Base-by-base conservation (phyloP, 495 filamentous ascomycete genomes). In the Trichoderma reesei region DNA sequence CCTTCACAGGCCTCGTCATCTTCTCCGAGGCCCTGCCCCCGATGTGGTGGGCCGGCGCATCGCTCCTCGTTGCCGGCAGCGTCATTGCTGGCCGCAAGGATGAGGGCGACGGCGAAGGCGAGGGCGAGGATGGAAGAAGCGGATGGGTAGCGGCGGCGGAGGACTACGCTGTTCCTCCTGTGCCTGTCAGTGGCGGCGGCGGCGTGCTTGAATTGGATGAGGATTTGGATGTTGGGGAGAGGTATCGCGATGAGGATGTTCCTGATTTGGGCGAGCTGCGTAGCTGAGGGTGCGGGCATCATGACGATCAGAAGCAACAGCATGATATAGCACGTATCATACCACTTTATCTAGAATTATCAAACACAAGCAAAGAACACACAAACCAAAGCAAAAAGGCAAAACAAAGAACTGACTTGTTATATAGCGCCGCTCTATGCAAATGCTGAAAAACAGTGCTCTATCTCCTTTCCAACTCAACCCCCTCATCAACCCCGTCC, bases 31-130 rank as follows among this genome's bases (percentile, higher is more conserved):
- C 72, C 31, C 66, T 80, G 39, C 70, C 74, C 9, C 86, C 86
- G 41, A 75, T 94, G 59, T 98, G 93, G 93, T 97, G 90, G 88
- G 69, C 90, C 5, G 93, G 93, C 9, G 93, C 93, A 0, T 82
- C 80, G 62, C 75, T 96, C 76, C 83, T 97, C 64, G 90, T 96
- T 0, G 91, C 83, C 3, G 93, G 93, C 13, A 96, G 92, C 77
- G 90, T 97, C 16, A 85, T 97, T 56, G 91, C 97, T 70, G 91
- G 93, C 9, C 80, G 89, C 69, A 83, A 90, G 66, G 90, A 93
- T 60, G 89, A 87, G 73, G 75, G 26, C 18, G 64, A 59, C 3
- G 60, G 26, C 34, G 64, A 59, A 2, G 60, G 20, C 44, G 54
- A 68, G 68, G n/a, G 67, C 56, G 10, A 31, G 11, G 26, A 26